These are phyloP conservation scores for Cyclostephanos tholiformis DNA, from an alignment of 108 stramenopile genomes.

Conservation along the genomic window DNA sequence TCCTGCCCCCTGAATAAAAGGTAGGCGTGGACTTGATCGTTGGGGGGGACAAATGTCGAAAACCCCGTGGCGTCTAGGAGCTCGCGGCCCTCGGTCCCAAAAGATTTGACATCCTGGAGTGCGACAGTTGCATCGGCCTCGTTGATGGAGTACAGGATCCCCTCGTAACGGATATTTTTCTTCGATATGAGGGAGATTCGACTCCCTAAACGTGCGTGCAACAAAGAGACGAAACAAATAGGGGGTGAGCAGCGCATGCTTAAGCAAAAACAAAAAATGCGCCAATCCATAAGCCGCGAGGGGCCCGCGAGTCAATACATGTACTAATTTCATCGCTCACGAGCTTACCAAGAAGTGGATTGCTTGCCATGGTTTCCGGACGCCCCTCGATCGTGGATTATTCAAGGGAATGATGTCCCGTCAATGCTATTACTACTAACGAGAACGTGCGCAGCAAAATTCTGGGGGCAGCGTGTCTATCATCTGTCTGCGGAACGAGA, in stretches of 20 bases:
- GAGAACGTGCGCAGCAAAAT: too few species aligned
- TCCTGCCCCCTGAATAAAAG: constrained; percentile 91
- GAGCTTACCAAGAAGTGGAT: constrained; percentile 36
- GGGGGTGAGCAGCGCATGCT: neutral
- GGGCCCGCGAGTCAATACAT: neutral
- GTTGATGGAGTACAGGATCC: constrained; percentile 92
- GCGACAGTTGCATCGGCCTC: constrained; percentile 91
- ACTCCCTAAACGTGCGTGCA: constrained; percentile 63
- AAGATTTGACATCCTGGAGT: constrained; percentile 89
- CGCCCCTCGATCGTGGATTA: neutral
- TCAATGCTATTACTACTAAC: too few species aligned
- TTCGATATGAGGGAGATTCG: constrained; percentile 94
- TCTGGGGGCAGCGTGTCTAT: too few species aligned
- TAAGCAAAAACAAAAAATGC: neutral
- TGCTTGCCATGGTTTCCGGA: constrained; percentile 26
- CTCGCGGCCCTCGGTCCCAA: constrained; percentile 93
- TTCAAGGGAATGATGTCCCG: too few species aligned
- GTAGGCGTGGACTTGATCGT: constrained; percentile 82
- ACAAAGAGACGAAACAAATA: neutral
- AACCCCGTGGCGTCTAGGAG: constrained; percentile 54
- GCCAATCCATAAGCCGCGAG: neutral
- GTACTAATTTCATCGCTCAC: neutral
- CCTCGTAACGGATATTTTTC: constrained; percentile 97
- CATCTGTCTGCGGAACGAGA: too few species aligned
- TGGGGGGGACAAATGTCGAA: constrained; percentile 77